These are phyloP conservation scores for Cochlearia excelsa DNA, from an alignment of 345 rosid species.

Conservation along the genomic window DNA sequence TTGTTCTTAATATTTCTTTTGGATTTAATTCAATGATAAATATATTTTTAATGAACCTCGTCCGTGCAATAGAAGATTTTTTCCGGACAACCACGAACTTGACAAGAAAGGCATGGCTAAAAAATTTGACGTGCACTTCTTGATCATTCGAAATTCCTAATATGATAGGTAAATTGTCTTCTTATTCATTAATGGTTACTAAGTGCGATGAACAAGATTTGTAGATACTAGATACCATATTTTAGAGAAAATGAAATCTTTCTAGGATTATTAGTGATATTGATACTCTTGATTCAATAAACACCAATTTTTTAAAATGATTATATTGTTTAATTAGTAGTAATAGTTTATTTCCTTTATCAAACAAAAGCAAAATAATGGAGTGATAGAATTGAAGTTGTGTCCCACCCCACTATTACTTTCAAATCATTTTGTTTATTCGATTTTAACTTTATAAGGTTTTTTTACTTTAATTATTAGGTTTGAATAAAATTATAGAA, in stretches of 20 bases:
- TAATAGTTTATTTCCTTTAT: not conserved
- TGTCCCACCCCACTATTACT: conserved; percentile 33
- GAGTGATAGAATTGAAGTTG: conserved; percentile 24
- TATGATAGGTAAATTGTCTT: no score
- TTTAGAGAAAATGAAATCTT: conserved; percentile 17
- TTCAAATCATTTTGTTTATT: conserved; percentile 37
- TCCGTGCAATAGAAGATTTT: no score
- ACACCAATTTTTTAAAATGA: not conserved
- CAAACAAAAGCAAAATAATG: conserved; percentile 22
- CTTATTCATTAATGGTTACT: no score
- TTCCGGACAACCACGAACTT: no score
- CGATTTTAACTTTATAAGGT: conserved; percentile 26
- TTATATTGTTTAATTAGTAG: not conserved
- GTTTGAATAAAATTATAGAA: conserved; percentile 31
- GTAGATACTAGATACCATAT: conserved; percentile 33
- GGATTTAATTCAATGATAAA: no score
- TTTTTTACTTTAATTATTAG: conserved; percentile 31
- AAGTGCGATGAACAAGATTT: conserved; percentile 26
- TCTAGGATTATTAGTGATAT: conserved; percentile 15
- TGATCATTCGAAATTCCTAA: no score
- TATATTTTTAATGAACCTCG: no score
- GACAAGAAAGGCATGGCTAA: no score
- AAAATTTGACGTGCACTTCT: no score
- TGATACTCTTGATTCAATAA: conserved; percentile 27
- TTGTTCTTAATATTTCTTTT: no score